Base-by-base conservation (phyloP, 2,329 filamentous ascomycete species). In the Aspergillus phoenicis region DNA sequence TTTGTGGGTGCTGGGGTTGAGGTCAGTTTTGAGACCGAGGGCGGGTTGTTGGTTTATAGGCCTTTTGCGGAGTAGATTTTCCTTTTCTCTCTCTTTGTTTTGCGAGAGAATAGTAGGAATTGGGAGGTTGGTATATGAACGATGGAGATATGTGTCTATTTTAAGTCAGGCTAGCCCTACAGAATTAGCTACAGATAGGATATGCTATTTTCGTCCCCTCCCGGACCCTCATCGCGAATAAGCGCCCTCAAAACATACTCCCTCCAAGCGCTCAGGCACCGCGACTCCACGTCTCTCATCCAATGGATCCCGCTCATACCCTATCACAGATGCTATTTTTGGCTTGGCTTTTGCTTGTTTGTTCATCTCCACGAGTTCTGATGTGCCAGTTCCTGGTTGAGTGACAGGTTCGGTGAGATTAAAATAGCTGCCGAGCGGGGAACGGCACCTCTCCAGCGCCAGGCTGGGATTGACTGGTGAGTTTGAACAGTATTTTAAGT, bases 1-100 rank as follows among this genome's bases (percentile, higher is more conserved):
- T 91, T 89, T 71, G 77, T 91, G n/a, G 87, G 84, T 1, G 84
- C 85, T 2, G 85, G 84, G 0, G 76, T 81, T 4, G 79, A 82
- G 58, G 62, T 85, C 11, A 76, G 82, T 48, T 77, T 84, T 51
- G 72, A 74, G 56, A 78, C 81, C 20, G 64, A 71, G 15, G 77
- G 79, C 57, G 77, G 74, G 15, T 66, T 85, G 66, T 77, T 82
- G 48, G 70, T 82, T 39, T 85, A 83, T 72, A 79, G 78, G 45
- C 80, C 82, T 7, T 83, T 73, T 65, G 70, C 73, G 7, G 75
- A 78, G 62, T 77, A 62, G 60, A 57, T 26, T 17, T 5, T 26
- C 8, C 43, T 2, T 10, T 7, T 41, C 15, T 17, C 33, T 36
- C 33, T 36, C 33, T 36, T 36, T 36, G 33, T 15, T 36, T 5